Conservation (phyloP, 192 early-diverging fungal species). For the Gigaspora rosea region DNA sequence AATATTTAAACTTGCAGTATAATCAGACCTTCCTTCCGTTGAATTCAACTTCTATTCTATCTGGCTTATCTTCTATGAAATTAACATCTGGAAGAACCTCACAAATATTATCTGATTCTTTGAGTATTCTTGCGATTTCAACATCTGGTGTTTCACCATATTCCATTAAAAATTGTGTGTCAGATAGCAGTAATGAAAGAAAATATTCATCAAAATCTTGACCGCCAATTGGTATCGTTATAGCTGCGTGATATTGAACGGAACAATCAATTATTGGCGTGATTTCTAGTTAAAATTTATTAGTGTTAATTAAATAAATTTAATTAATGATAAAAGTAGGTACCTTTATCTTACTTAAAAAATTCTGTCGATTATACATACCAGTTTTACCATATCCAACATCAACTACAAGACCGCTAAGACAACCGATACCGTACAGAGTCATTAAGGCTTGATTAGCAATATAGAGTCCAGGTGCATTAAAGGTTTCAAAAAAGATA, state of each 20-base stretch:
- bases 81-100: constrained; percentile 43
- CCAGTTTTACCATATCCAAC: constrained; percentile 86
- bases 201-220: constrained; percentile 67
- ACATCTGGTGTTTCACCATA: constrained; percentile 49
- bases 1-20: not conserved
- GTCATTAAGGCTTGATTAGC: constrained; percentile 83
- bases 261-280: constrained; percentile 78
- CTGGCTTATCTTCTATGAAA: constrained; percentile 33
- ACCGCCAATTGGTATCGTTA: constrained; percentile 71
- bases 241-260: constrained; percentile 60
- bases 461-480: constrained; percentile 41
- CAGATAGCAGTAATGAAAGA: constrained; percentile 56
- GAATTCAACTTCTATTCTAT: constrained; percentile 54
- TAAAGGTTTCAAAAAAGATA: constrained; percentile 88
- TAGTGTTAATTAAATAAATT: not conserved
- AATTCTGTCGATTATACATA: constrained; percentile 31
- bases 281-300: constrained; percentile 53
- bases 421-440: constrained; percentile 74
- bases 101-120: constrained; percentile 55
- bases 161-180: constrained; percentile 52
- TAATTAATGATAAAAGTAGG: not conserved
- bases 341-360: too few relatives aligned
- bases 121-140: constrained; percentile 57
- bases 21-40: constrained; percentile 54
- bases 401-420: constrained; percentile 86